Evolutionary conservation across 1,139 yeast genomes (phyloP).

Genomic region (Hanseniaspora sp.): DNA sequence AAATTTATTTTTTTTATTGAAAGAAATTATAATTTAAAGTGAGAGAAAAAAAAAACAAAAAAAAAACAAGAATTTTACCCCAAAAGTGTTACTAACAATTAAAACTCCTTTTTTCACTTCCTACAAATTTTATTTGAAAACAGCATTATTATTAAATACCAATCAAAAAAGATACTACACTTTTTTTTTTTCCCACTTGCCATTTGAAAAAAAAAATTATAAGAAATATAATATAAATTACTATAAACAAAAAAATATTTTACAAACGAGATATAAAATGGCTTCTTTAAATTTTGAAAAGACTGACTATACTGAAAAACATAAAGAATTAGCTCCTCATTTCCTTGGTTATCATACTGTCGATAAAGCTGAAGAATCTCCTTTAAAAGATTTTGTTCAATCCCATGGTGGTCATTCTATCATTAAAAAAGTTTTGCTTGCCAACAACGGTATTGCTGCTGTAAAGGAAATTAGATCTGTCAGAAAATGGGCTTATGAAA

Average conservation of each 20-base stretch:
- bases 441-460: conserved; percentile 98
- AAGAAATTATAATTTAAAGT: no score
- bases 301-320: conserved; percentile 31
- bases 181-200: no score
- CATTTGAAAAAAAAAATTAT: neutral
- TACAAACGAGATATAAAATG: neutral
- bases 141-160: neutral
- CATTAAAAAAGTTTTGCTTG: conserved; percentile 75
- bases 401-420: conserved; percentile 92
- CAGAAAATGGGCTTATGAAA: conserved; percentile 97
- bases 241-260: neutral
- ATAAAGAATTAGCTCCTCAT: conserved; percentile 46
- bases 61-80: neutral
- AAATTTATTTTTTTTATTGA: no score
- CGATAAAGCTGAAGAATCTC: conserved; percentile 54
- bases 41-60: neutral
- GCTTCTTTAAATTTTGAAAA: conserved; percentile 20
- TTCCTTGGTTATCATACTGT: conserved; percentile 74
- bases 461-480: conserved; percentile 95
- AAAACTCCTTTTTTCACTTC: neutral
- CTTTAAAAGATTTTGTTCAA: conserved; percentile 76
- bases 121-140: neutral
- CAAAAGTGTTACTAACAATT: conserved; percentile 2
- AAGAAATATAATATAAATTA: neutral
- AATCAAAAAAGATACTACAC: neutral